Evolutionary conservation across 2,329 filamentous ascomycete species (phyloP), one percentile per base, ranked within the genome.

Genomic region (Apiospora malaysiana): DNA sequence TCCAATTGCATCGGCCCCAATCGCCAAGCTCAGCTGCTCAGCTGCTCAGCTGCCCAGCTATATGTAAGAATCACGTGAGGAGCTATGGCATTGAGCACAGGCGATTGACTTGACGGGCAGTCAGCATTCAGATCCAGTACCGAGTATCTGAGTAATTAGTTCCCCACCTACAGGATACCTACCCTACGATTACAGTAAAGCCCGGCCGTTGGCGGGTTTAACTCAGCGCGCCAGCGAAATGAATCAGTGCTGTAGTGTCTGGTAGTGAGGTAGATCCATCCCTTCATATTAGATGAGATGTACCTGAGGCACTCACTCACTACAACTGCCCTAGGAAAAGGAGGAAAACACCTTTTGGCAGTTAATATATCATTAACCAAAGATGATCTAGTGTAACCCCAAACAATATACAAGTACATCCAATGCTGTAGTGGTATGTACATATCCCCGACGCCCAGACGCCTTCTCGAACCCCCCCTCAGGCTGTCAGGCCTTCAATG

Each of bases 241-340:
- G 56, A 63, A 9, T 37, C 16, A 63, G 32, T 63, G 32, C 9
- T 40, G 27, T 14, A 63, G 12, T 40, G 32, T 63, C 18, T 10
- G n/a, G 27, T 14, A 63, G 12, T 40, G 21, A 59, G 16, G 25
- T 37, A 32, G 16, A 59, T 59, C 27, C 51, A 59, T 56, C 51
- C 51, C 51, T 59, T n/a, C n/a, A n/a, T n/a, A n/a, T n/a, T 32
- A 16, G 16, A 23, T 27, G 23, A 14, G 25, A 9, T 32, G n/a
- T 51, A 27, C 47, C 47, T 10, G 25, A 27, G 25, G 49, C 51
- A 37, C 16, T 59, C 27, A 21, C 32, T 63, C n/a, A n/a, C n/a
- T n/a, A n/a, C n/a, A n/a, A 40, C 56, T 56, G 56, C 56, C 56
- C 56, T 40, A 14, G 56, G 37, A n/a, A n/a, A n/a, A n/a, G n/a